Evolutionary conservation across 2,329 filamentous ascomycete genomes (phyloP).

Genomic region (Aspergillus japonicus): DNA sequence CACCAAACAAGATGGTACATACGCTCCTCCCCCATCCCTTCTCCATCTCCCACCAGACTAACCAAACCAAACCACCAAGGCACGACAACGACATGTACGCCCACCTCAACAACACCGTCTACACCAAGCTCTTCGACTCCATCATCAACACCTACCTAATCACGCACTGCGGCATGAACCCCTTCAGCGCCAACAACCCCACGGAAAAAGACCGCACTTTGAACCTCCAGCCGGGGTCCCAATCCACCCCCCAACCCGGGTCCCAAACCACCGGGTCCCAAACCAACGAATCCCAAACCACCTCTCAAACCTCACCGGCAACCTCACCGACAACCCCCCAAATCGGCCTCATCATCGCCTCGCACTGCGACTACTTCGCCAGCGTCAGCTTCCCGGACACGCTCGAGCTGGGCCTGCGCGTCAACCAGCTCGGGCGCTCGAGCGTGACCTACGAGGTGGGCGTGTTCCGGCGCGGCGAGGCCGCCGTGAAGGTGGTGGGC

Average conservation of each 20-base stretch:
- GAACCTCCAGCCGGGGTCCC: too few relatives aligned
- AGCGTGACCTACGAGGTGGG: conserved; percentile 90
- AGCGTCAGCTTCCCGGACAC: conserved; percentile 78
- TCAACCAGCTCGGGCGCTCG: conserved; percentile 78
- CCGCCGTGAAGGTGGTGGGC: conserved; percentile 77
- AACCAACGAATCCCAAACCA: background rate
- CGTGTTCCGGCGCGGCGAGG: conserved; percentile 73
- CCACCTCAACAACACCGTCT: conserved; percentile 89
- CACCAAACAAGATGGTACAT: conserved; percentile 81
- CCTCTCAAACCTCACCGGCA: conserved; percentile 12
- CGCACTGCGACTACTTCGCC: conserved; percentile 80
- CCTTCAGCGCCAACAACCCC: conserved; percentile 54
- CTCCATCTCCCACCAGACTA: background rate
- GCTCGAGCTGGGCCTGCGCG: conserved; percentile 76
- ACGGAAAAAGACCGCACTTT: background rate
- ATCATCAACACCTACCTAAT: conserved; percentile 89
- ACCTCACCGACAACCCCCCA: conserved; percentile 42
- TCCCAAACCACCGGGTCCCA: background rate
- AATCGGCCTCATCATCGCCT: conserved; percentile 81
- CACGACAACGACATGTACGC: conserved; percentile 93
- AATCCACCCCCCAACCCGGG: background rate
- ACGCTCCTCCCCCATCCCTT: conserved; percentile 8
- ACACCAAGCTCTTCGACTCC: conserved; percentile 85
- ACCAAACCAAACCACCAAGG: conserved; percentile 49
- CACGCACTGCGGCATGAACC: conserved; percentile 70